Conservation (phyloP, 2,329 filamentous ascomycete species). For the Trichoderma harzianum region DNA sequence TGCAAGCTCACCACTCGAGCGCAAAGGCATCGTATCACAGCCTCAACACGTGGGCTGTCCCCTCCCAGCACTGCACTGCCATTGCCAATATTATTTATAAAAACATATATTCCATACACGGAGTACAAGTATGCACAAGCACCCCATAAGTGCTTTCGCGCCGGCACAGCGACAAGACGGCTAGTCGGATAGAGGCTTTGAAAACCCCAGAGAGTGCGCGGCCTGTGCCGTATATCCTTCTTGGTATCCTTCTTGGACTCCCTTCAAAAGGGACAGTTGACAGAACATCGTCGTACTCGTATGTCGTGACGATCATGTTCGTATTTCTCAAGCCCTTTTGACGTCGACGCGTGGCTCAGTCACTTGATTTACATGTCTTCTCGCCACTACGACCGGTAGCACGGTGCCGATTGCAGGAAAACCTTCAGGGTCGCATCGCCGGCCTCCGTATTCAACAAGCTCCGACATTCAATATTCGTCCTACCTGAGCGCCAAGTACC, state of each 20-base stretch:
- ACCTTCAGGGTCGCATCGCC: neutral
- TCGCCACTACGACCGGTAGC: neutral
- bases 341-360: conserved; percentile 14
- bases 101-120: neutral
- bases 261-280: neutral
- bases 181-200: neutral
- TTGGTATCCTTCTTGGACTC: neutral
- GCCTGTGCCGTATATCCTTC: conserved; percentile 4
- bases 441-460: neutral
- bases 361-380: neutral
- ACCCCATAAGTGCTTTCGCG: neutral
- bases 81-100: neutral
- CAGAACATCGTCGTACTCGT: neutral
- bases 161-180: neutral
- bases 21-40: neutral
- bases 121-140: neutral
- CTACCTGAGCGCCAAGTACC: neutral
- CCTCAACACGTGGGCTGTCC: conserved; percentile 6
- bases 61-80: neutral
- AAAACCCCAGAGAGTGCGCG: neutral
- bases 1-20: neutral
- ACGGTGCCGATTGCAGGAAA: neutral
- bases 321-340: neutral
- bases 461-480: neutral
- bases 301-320: conserved; percentile 8